phyloP scores from a whole-genome alignment of 2,329 filamentous ascomycete genomes.

The Amauroascus verrucosus region DNA sequence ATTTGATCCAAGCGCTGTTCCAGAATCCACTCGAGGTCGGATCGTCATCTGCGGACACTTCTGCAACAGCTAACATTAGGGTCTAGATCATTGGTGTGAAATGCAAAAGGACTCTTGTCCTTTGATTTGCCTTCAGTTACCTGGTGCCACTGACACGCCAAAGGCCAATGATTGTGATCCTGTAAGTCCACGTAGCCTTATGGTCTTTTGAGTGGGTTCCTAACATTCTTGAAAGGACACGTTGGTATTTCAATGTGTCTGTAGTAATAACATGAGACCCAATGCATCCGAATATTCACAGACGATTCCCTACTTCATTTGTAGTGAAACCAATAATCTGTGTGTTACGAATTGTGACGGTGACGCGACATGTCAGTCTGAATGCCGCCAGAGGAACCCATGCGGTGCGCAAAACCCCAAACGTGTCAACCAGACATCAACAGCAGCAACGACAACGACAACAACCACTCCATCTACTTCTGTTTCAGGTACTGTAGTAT shows the following conservation, averaged over 20 bases:
- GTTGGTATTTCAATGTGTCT: constrained; percentile 49
- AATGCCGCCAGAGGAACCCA: constrained; percentile 46
- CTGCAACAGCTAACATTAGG: constrained; percentile 8
- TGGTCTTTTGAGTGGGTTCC: neutral
- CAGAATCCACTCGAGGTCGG: constrained; percentile 29
- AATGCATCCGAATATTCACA: constrained; percentile 53
- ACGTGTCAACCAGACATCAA: constrained; percentile 41
- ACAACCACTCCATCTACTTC: too few species aligned
- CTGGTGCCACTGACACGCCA: constrained; percentile 27
- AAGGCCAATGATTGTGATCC: constrained; percentile 33
- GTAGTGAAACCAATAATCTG: constrained; percentile 47
- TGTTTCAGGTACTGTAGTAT: constrained; percentile 28
- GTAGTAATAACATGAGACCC: constrained; percentile 43
- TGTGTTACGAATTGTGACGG: constrained; percentile 44
- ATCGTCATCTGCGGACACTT: neutral
- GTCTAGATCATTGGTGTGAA: constrained; percentile 36
- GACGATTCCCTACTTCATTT: constrained; percentile 54
- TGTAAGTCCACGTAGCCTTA: constrained; percentile 17
- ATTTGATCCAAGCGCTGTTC: constrained; percentile 32
- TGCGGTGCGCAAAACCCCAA: constrained; percentile 53
- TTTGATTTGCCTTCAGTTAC: constrained; percentile 36
- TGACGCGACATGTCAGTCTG: constrained; percentile 41
- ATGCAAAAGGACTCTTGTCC: constrained; percentile 36
- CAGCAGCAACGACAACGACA: constrained; percentile 24
- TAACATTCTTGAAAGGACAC: constrained; percentile 25